Conservation (phyloP, 768 basidiomycete genomes). For the Pulveroboletus sp. region DNA sequence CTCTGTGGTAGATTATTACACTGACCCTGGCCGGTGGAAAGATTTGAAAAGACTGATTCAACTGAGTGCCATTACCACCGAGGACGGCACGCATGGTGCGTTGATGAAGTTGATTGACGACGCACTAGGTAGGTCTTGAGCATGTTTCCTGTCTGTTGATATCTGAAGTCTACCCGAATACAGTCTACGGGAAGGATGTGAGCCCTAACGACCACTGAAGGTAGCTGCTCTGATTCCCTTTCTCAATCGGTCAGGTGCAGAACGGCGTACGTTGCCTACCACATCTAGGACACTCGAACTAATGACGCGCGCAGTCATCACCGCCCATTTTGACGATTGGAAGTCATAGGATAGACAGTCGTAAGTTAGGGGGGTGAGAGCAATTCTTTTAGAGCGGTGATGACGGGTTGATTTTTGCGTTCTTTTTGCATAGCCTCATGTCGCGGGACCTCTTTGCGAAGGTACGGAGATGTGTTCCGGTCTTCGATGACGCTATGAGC, state of each 20-base stretch:
- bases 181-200: constrained; percentile 26
- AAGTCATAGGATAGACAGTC: constrained; percentile 5
- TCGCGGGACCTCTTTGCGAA: constrained; percentile 23
- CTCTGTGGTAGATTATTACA: constrained; percentile 57
- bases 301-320: constrained; percentile 7
- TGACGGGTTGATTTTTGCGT: not conserved
- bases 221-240: constrained; percentile 31
- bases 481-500: constrained; percentile 14
- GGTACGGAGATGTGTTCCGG: constrained; percentile 6
- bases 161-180: constrained; percentile 30
- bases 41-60: constrained; percentile 36
- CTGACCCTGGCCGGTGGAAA: constrained; percentile 35
- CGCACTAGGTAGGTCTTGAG: constrained; percentile 40
- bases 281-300: not conserved
- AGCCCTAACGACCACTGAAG: constrained; percentile 18
- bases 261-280: constrained; percentile 32
- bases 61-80: constrained; percentile 27
- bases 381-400: not conserved
- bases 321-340: constrained; percentile 1
- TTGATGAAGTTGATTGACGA: constrained; percentile 43
- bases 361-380: constrained; percentile 21
- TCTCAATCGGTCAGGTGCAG: constrained; percentile 35
- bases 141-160: not conserved
- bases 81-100: constrained; percentile 21
- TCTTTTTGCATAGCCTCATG: constrained; percentile 28